Percentiles rank a stretch among this genome's conserved stretches.
Conservation (phyloP, 495 filamentous ascomycete species). For the Penicillium manginii region DNA sequence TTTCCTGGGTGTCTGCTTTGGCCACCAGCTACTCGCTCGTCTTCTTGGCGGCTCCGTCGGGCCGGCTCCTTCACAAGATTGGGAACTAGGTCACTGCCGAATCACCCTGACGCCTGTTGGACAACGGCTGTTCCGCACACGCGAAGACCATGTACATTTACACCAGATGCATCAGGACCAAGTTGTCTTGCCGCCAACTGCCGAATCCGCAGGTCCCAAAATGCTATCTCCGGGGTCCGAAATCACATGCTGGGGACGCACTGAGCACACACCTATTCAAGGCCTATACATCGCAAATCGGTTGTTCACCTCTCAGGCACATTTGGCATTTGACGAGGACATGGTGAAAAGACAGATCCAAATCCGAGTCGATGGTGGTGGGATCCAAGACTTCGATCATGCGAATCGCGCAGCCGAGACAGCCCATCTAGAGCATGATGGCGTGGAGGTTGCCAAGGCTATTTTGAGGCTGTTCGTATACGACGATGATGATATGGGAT, state of each 20-base stretch:
- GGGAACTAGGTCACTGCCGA: slow-evolving; percentile 27
- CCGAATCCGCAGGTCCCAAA: slow-evolving; percentile 14
- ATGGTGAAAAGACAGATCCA: slow-evolving; percentile 30
- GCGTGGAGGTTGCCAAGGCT: slow-evolving; percentile 29
- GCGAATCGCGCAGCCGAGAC: slow-evolving; percentile 28
- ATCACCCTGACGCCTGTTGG: slow-evolving; percentile 21
- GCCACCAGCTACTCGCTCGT: slow-evolving; percentile 81
- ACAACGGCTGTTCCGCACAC: slow-evolving; percentile 22
- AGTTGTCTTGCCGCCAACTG: slow-evolving; percentile 12
- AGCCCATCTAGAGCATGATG: slow-evolving; percentile 28
- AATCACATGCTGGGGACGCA: slow-evolving; percentile 24
- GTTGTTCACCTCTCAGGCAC: slow-evolving; percentile 27
- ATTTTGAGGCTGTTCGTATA: slow-evolving; percentile 21
- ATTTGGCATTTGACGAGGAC: slow-evolving; percentile 29
- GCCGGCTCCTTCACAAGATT: slow-evolving; percentile 24
- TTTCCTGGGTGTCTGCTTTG: slow-evolving; percentile 76
- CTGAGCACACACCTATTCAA: slow-evolving; percentile 26
- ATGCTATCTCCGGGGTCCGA: slow-evolving; percentile 16
- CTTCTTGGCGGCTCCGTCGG: slow-evolving; percentile 62
- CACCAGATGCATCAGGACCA: slow-evolving; percentile 33
- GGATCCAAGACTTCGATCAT: slow-evolving; percentile 26
- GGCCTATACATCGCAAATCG: slow-evolving; percentile 25
- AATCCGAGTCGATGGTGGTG: slow-evolving; percentile 26
- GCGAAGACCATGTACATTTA: slow-evolving; percentile 14
- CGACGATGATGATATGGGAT: slow-evolving; percentile 17